Base-by-base conservation (phyloP, 371 early-diverging fungal genomes). In the Rhizopus stolonifer region DNA sequence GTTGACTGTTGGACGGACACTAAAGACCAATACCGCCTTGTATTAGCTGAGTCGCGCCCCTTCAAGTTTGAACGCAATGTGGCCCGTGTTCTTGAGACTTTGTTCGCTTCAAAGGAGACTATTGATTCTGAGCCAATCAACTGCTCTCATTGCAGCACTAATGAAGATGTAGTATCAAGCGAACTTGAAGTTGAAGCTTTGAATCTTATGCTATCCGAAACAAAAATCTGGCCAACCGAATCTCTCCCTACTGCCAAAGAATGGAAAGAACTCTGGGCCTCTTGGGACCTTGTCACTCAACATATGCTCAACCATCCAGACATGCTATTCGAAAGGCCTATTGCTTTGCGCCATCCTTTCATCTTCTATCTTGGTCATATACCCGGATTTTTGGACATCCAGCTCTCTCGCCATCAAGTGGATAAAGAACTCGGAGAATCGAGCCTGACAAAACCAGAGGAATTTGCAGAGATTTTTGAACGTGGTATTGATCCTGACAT, bases 401-500 rank as follows among this genome's bases (percentile, higher is more conserved):
- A 89, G 34, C 61, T 94, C 22, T 72, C 91, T 0, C 77, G 83
- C 10, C 79, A 80, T 14, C 60, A 83, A 4, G 62, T 67, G 0
- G 79, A 83, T 43, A 55, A 77, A 1, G 73, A 74, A 32, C 21
- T 64, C 31, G 55, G 52, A 31, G n/a, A 22, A 4, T 55, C 56
- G 8, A 42, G 45, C 10, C 40, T 56, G 15, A 81, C 87, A 0
- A 83, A 83, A 54, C 91, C 92, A 0, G 60, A 48, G 9, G 39
- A 58, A 7, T 95, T 77, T 69, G 74, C 86, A 4, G 72, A 77
- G 23, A 90, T 93, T 52, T 95, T 94, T 77, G 93, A 93, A 67
- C 90, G 96, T 7, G 96, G 96, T 17, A 94, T 95, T 57, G 94
- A 95, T 52, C 94, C 96, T 4, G 89, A 91, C 54, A 77, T 93